A percentile compares a stretch with the other conserved stretches of the same genome.
phyloP scores from a whole-genome alignment of 345 rosid species.

The Abelmoschus esculentus region DNA sequence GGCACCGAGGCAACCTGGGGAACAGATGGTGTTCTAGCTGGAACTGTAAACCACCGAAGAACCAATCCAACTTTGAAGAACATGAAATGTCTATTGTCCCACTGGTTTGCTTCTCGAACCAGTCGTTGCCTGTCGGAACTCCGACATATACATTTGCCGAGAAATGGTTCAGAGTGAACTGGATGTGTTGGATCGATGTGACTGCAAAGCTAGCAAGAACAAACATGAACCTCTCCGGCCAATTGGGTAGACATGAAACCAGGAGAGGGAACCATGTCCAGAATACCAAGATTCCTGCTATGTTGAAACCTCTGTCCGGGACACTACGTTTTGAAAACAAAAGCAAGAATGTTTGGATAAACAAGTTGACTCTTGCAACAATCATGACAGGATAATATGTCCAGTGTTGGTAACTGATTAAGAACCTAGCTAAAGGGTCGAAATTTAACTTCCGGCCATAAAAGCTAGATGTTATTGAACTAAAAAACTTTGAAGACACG shows the following conservation, averaged over 20 bases:
- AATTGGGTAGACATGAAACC: conserved; percentile 62
- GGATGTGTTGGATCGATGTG: conserved; percentile 75
- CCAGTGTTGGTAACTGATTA: conserved; percentile 78
- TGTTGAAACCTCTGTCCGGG: conserved; percentile 63
- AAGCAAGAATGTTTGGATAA: conserved; percentile 58
- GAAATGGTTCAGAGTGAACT: conserved; percentile 83
- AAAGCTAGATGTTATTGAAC: conserved; percentile 55
- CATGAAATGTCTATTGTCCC: conserved; percentile 86
- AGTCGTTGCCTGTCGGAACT: conserved; percentile 62
- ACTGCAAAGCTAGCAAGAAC: conserved; percentile 57
- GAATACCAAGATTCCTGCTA: conserved; percentile 53
- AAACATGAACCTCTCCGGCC: conserved; percentile 70
- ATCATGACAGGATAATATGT: conserved; percentile 87
- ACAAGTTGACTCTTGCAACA: conserved; percentile 66
- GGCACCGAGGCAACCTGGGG: conserved; percentile 78
- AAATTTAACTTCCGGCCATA: conserved; percentile 55
- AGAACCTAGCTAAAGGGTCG: conserved; percentile 59
- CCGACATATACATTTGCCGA: conserved; percentile 76
- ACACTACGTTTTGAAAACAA: conserved; percentile 48
- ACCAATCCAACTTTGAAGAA: conserved; percentile 83
- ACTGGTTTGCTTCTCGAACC: conserved; percentile 86
- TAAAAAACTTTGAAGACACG: conserved; percentile 55
- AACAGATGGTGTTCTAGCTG: conserved; percentile 95
- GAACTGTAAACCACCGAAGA: conserved; percentile 81
- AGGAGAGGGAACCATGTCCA: conserved; percentile 95